Evolutionary conservation across 345 rosid genomes (phyloP).

Genomic region (Citrus sinensis): DVS_A1.0 CM039168.1:27389001-27389500

Average conservation of each 20-base stretch:
- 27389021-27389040: constrained; percentile 22
- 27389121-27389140: constrained; percentile 49
- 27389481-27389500: constrained; percentile 58
- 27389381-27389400: background rate
- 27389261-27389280: constrained; percentile 75
- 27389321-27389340: constrained; percentile 53
- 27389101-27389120: constrained; percentile 32
- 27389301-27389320: constrained; percentile 68
- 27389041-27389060: constrained; percentile 22
- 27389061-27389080: constrained; percentile 29
- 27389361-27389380: constrained; percentile 35
- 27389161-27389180: constrained; percentile 74
- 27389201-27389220: constrained; percentile 86
- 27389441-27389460: background rate
- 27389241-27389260: constrained; percentile 65
- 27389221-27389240: constrained; percentile 68
- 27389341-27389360: constrained; percentile 83
- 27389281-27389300: constrained; percentile 54
- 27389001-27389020: constrained; percentile 35
- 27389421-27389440: background rate
- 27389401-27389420: background rate
- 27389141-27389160: constrained; percentile 27
- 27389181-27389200: constrained; percentile 89
- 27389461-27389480: background rate
- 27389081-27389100: constrained; percentile 23